These are phyloP conservation scores for Suhomyces guaymorum DNA, from an alignment of 1,139 yeast species.

Conservation along the genomic window DNA sequence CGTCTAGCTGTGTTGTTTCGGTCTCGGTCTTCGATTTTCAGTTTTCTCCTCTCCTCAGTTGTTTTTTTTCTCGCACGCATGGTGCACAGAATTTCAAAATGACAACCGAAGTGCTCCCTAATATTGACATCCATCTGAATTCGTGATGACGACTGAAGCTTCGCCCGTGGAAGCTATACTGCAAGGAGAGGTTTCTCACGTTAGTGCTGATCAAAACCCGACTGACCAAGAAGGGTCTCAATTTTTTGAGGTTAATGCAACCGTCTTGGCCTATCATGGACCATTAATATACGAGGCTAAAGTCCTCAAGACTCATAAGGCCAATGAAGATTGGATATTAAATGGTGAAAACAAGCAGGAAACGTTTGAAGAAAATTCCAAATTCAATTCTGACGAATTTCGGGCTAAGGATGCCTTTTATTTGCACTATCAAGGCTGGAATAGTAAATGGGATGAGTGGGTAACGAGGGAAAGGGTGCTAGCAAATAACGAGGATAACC, in stretches of 20 bases:
- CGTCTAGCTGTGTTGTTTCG: neutral
- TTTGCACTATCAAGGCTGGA: constrained; percentile 96
- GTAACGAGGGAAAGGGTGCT: constrained; percentile 69
- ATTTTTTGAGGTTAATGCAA: constrained; percentile 35
- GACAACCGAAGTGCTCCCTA: constrained; percentile 1
- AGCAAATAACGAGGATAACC: constrained; percentile 68
- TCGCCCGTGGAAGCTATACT: constrained; percentile 4
- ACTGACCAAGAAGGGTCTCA: neutral
- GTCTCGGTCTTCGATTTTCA: neutral
- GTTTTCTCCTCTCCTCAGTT: constrained; percentile 10
- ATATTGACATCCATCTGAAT: neutral
- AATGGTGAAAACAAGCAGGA: constrained; percentile 41
- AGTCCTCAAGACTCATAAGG: constrained; percentile 63
- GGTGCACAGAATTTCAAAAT: constrained; percentile 1
- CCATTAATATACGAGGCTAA: constrained; percentile 90
- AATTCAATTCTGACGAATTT: constrained; percentile 28
- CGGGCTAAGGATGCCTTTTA: constrained; percentile 51
- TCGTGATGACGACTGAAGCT: constrained; percentile 4
- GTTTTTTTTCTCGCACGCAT: constrained; percentile 11
- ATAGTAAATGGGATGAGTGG: constrained; percentile 97
- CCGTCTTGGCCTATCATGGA: constrained; percentile 86
- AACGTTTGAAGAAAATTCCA: constrained; percentile 41
- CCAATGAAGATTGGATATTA: constrained; percentile 44
- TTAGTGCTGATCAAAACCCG: neutral
- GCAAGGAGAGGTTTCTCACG: neutral